phyloP scores from a whole-genome alignment of 2,329 filamentous ascomycete genomes.

The Penicillium janthinellum region DNA sequence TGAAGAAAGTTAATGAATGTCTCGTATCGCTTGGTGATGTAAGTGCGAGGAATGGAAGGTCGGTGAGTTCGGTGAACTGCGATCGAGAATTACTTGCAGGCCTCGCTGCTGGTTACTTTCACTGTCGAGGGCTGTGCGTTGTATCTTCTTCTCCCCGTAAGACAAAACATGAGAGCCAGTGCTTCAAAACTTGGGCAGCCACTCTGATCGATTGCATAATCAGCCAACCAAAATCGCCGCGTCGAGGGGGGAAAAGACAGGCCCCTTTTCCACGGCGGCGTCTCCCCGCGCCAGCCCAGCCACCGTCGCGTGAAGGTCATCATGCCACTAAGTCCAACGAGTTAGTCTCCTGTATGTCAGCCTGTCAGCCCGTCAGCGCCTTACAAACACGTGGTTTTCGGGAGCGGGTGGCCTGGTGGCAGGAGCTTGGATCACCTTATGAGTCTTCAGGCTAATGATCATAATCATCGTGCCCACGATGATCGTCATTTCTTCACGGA shows the following conservation, averaged over 20 bases:
- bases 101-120: neutral
- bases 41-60: neutral
- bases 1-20: neutral
- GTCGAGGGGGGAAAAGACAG: neutral
- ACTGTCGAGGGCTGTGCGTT: neutral
- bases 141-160: neutral
- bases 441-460: neutral
- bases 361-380: neutral
- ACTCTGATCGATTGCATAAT: neutral
- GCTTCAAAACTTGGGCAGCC: neutral
- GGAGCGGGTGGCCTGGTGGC: constrained; percentile 10
- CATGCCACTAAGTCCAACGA: too few relatives aligned
- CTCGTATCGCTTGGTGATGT: neutral
- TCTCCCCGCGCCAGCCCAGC: neutral
- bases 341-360: too few relatives aligned
- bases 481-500: constrained; percentile 3
- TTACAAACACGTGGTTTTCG: constrained; percentile 11
- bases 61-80: neutral
- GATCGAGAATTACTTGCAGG: neutral
- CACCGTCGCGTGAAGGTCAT: neutral
- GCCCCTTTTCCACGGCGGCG: neutral
- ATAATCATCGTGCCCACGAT: neutral
- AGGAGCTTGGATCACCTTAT: constrained; percentile 13
- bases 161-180: too few relatives aligned
- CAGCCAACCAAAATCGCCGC: neutral